These are phyloP conservation scores for Geosmithia morbida DNA, from an alignment of 2,329 filamentous ascomycete genomes.

Conservation along the genomic window DNA sequence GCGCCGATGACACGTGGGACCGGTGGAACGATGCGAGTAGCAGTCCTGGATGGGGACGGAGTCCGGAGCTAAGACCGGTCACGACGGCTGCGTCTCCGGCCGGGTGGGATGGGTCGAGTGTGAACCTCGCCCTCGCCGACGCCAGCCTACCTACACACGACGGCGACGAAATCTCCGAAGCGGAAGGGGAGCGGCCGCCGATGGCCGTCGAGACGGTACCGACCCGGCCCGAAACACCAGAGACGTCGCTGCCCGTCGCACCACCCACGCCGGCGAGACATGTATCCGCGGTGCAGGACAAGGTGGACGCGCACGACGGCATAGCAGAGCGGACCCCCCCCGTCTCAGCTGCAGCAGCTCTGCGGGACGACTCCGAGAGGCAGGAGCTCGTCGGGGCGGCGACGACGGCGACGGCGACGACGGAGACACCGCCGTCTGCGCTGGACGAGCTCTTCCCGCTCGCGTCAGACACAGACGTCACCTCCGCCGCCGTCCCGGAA, in stretches of 20 bases:
- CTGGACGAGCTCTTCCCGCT: slow-evolving; percentile 18
- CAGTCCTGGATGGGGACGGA: slow-evolving; percentile 15
- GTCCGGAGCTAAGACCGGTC: slow-evolving; percentile 14
- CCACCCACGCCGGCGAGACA: slow-evolving; percentile 8
- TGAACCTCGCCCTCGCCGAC: neutral
- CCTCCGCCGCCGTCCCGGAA: no score
- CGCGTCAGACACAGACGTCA: slow-evolving; percentile 8
- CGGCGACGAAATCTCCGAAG: no score
- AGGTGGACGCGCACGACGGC: slow-evolving; percentile 35
- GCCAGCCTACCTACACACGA: neutral
- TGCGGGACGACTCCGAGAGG: neutral
- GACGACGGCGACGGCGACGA: no score
- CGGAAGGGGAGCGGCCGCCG: no score
- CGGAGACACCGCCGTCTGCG: slow-evolving; percentile 10
- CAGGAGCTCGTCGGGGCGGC: slow-evolving; percentile 5
- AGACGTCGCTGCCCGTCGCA: neutral
- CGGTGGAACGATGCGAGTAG: slow-evolving; percentile 17
- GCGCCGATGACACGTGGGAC: slow-evolving; percentile 19
- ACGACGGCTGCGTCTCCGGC: slow-evolving; percentile 12
- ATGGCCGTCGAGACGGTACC: neutral
- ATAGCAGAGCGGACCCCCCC: slow-evolving; percentile 14
- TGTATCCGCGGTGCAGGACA: slow-evolving; percentile 31
- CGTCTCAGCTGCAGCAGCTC: neutral
- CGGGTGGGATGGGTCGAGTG: slow-evolving; percentile 8
- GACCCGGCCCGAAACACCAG: slow-evolving; percentile 1